Percentiles rank a stretch among this genome's conserved stretches.
phyloP scores from a whole-genome alignment of 2,329 filamentous ascomycete genomes.

The Claviceps maximensis region DNA sequence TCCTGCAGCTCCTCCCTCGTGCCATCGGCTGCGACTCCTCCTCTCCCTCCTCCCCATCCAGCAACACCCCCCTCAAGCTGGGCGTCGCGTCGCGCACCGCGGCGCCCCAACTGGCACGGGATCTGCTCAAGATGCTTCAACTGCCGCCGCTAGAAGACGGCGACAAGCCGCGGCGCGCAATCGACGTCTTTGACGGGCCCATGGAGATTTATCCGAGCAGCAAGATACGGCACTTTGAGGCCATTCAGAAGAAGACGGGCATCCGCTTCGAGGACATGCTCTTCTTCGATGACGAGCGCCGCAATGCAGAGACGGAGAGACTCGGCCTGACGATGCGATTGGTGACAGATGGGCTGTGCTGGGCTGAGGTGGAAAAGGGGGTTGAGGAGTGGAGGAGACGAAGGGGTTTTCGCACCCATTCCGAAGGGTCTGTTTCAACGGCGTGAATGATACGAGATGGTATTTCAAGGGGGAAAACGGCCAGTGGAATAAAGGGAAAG shows the following conservation, averaged over 20 bases:
- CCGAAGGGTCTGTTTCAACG: neutral
- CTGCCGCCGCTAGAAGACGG: constrained; percentile 24
- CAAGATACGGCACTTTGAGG: constrained; percentile 77
- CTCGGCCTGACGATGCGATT: constrained; percentile 77
- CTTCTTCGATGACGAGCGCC: constrained; percentile 86
- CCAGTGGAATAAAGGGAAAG: neutral
- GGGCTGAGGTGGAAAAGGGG: constrained; percentile 64
- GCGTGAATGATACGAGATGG: no score
- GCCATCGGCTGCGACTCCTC: constrained; percentile 25
- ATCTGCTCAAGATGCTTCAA: constrained; percentile 66
- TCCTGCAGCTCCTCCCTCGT: constrained; percentile 38
- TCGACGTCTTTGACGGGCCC: constrained; percentile 47
- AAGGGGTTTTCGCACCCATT: constrained; percentile 28
- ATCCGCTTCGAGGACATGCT: constrained; percentile 73
- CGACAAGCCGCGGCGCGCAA: constrained; percentile 29
- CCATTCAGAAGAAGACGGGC: constrained; percentile 56
- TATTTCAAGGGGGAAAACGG: neutral
- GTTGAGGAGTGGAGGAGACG: constrained; percentile 70
- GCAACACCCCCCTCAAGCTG: constrained; percentile 30
- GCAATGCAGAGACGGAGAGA: constrained; percentile 69
- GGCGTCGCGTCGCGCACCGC: constrained; percentile 71
- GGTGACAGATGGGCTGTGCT: constrained; percentile 65
- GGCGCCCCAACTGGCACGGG: constrained; percentile 64
- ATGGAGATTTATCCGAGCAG: constrained; percentile 60
- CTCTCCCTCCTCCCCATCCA: constrained; percentile 10